Base-by-base conservation (phyloP, 1,284 basidiomycete species). In the Tylopilus orsonianus region DNA sequence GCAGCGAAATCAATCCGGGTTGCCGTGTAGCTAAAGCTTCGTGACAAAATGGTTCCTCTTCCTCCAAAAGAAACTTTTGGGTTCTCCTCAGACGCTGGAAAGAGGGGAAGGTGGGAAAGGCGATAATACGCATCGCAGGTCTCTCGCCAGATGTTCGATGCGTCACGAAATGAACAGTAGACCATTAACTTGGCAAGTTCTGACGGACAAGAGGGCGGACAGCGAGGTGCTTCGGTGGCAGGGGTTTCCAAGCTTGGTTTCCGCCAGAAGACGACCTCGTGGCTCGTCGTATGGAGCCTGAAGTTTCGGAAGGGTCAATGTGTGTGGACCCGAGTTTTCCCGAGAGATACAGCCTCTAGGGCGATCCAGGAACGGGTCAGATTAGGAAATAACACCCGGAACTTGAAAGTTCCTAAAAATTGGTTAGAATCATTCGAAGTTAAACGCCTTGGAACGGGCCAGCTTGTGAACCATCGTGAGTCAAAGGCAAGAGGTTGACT, bases 61-160 rank as follows among this genome's bases (percentile, higher is more conserved):
- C 51, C 24, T 30, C 40, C 24, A 19, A 45, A 40, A 38, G 41
- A 38, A 20, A 16, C 5, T 54, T 58, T 46, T 37, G 41, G 54
- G 55, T 35, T 60, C 36, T 35, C 26, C 29, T 32, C 24, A 26
- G 23, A 26, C 22, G 22, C 32, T 32, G 14, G 26, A 37, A 20
- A 35, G 36, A 13, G 7, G 10, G 18, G 12, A n/a, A 34, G 30
- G 16, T 16, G 27, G 39, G 40, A 32, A 48, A 38, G 68, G 65
- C 14, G 68, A 72, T 61, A 60, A 52, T 36, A 63, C 65, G 41
- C 62, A 71, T 62, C 64, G 56, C 24, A 48, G 50, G 16, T 27
- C 43, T 20, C 22, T 33, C 34, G 13, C 23, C 16, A 22, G 26
- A 38, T 26, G 23, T 32, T 48, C 3, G 35, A 44, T 46, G 29